A percentile compares a stretch with the other conserved stretches of the same genome.
Evolutionary conservation across 2,329 filamentous ascomycete genomes (phyloP).

Genomic region (Exophiala lecanii-corni): DNA sequence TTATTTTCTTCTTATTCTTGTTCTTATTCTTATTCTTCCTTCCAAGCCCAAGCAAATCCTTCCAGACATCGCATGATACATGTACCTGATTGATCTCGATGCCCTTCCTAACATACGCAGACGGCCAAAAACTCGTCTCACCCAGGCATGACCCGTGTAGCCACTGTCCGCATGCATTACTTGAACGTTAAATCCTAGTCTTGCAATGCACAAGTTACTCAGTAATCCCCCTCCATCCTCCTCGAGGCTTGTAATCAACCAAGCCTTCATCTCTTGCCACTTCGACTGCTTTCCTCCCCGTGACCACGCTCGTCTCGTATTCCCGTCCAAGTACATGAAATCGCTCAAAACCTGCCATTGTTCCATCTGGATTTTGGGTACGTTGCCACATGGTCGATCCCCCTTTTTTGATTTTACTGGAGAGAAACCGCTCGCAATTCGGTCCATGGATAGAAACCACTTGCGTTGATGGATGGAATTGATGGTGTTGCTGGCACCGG

Average conservation of each 20-base stretch:
- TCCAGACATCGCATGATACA: too few species aligned
- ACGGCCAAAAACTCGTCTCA: too few species aligned
- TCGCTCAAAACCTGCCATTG: conserved; percentile 44
- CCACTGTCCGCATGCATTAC: too few species aligned
- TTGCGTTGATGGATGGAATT: conserved; percentile 62
- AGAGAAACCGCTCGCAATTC: conserved; percentile 54
- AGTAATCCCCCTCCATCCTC: conserved; percentile 51
- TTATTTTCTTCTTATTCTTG: too few species aligned
- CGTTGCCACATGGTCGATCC: conserved; percentile 29
- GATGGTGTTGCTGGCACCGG: conserved; percentile 61
- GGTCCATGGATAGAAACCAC: conserved; percentile 64
- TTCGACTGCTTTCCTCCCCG: conserved; percentile 55
- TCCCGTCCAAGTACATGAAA: conserved; percentile 61
- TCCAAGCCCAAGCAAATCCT: too few species aligned
- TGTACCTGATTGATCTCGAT: too few species aligned
- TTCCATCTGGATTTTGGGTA: neutral
- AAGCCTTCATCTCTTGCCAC: conserved; percentile 60
- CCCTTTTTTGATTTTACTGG: conserved; percentile 4
- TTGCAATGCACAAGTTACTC: conserved; percentile 13
- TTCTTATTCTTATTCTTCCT: too few species aligned
- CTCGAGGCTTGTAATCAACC: conserved; percentile 51
- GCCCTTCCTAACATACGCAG: too few species aligned
- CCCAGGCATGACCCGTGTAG: too few species aligned
- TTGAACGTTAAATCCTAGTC: too few species aligned
- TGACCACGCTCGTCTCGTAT: conserved; percentile 62